Base-by-base conservation (phyloP, 345 rosid species). In the Salix purpurea region DNA sequence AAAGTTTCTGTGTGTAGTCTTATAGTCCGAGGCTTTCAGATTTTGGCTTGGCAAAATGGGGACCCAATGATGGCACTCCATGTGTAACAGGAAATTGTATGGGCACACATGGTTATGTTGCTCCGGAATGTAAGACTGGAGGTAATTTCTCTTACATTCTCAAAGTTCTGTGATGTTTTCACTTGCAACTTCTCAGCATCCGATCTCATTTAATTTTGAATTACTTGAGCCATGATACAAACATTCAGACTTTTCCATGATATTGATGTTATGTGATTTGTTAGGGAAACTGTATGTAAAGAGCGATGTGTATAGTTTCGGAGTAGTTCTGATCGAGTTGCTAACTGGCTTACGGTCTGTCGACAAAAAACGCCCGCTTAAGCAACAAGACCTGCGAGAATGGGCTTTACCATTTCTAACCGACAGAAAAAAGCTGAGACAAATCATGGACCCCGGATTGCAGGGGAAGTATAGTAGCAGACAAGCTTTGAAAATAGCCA, bases 301-400 rank as follows among this genome's bases (percentile, higher is more conserved):
- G 69, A 60, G 68, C 39, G 79, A 76, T 21, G 79, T 69, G 28
- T 76, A 76, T 14, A 13, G 74, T 69, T 77, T 70, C 24, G 75
- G 79, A 12, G 79, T 77, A 30, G 70, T 70, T 48, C 48, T 77
- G 74, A 26, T 70, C 46, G 79, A 77, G 73, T 44, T 76, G 48
- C 37, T 69, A n/a, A 76, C 79, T 3, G 74, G 79, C 23, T 58
- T 76, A 61, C 68, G 24, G 6, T 50, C 74, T 11, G 0, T 68
- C 8, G 74, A 76, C 16, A 40, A 58, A 23, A 76, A 40, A 28
- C 68, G 69, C 26, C 61, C 74, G 4, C 7, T 0, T 14, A 42
- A 2, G 58, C 34, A 69, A 30, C 40, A 39, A 2, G 4, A n/a
- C 1, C 74, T 76, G 13, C 69, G n/a, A 10, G 32, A 39, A 16